Percentiles rank a stretch among this genome's conserved stretches.
phyloP scores from a whole-genome alignment of 2,329 filamentous ascomycete species.

The Celoporthe dispersa region DNA sequence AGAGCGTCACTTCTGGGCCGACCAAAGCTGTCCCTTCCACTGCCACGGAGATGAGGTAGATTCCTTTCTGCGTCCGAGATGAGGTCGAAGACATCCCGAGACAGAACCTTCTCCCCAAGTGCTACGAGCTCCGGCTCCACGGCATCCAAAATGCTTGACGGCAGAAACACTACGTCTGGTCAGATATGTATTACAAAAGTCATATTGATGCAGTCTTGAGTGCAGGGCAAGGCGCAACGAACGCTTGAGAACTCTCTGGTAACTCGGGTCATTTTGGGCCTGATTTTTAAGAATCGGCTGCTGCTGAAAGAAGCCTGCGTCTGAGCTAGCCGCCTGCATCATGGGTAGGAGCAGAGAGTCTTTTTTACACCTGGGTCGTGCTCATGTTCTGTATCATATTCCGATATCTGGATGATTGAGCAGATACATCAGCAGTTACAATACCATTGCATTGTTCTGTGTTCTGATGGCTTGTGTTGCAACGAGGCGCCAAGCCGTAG shows the following conservation, averaged over 20 bases:
- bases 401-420: neutral
- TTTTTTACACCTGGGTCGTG: no score
- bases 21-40: constrained; percentile 65
- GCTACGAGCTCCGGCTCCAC: constrained; percentile 49
- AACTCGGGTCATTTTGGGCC: constrained; percentile 58
- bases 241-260: constrained; percentile 58
- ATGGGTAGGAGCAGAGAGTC: neutral
- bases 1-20: constrained; percentile 58
- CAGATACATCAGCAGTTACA: neutral
- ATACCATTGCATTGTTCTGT: no score
- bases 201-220: neutral
- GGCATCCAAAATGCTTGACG: constrained; percentile 43
- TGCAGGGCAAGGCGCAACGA: constrained; percentile 32
- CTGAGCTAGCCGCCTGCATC: constrained; percentile 51
- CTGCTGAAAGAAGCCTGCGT: constrained; percentile 61
- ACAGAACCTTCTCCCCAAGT: constrained; percentile 58
- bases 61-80: constrained; percentile 69
- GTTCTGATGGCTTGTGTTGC: neutral
- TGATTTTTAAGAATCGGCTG: constrained; percentile 58
- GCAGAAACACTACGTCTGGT: constrained; percentile 52
- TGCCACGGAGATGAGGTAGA: constrained; percentile 61
- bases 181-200: neutral
- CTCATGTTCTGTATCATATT: neutral
- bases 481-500: neutral
- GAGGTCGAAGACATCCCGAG: constrained; percentile 58